phyloP scores from a whole-genome alignment of 2,329 filamentous ascomycete species.

The Huntiella bhutanensis region DNA sequence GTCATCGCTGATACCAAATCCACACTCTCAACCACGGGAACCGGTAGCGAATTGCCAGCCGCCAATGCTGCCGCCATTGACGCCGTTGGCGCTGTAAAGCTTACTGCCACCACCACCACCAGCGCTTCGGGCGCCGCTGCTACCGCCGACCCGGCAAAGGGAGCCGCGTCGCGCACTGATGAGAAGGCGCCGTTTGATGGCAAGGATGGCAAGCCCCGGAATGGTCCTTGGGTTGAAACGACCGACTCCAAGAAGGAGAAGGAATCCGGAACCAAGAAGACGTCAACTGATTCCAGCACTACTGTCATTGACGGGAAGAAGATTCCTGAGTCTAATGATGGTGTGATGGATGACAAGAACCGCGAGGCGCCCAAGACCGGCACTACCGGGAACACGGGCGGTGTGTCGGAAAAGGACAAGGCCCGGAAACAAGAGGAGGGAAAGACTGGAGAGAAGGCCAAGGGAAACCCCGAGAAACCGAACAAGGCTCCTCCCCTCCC shows the following conservation, averaged over 20 bases:
- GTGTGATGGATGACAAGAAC: constrained; percentile 83
- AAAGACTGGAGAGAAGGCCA: constrained; percentile 41
- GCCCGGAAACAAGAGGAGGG: constrained; percentile 49
- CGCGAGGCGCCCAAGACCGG: constrained; percentile 60
- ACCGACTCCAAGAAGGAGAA: constrained; percentile 19
- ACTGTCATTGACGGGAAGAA: constrained; percentile 39
- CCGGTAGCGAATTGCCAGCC: constrained; percentile 24
- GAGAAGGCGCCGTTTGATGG: constrained; percentile 84
- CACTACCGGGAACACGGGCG: constrained; percentile 73
- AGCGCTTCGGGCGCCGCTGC: not conserved
- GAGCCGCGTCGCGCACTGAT: constrained; percentile 15
- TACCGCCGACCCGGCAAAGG: constrained; percentile 3
- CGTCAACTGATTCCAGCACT: constrained; percentile 25
- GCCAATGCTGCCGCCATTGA: constrained; percentile 1
- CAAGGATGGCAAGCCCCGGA: constrained; percentile 81
- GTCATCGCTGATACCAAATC: constrained; percentile 19
- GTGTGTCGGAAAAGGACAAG: constrained; percentile 74
- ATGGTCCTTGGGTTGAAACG: constrained; percentile 58
- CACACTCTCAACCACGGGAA: constrained; percentile 19
- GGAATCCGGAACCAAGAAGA: constrained; percentile 18
- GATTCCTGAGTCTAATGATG: constrained; percentile 48
- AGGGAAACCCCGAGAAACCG: constrained; percentile 64
- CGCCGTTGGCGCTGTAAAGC: not conserved
- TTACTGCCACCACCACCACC: not conserved
- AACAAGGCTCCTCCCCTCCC: constrained; percentile 72